Conservation (phyloP, 2,329 filamentous ascomycete genomes). For the Clonostachys rhizophaga region DNA sequence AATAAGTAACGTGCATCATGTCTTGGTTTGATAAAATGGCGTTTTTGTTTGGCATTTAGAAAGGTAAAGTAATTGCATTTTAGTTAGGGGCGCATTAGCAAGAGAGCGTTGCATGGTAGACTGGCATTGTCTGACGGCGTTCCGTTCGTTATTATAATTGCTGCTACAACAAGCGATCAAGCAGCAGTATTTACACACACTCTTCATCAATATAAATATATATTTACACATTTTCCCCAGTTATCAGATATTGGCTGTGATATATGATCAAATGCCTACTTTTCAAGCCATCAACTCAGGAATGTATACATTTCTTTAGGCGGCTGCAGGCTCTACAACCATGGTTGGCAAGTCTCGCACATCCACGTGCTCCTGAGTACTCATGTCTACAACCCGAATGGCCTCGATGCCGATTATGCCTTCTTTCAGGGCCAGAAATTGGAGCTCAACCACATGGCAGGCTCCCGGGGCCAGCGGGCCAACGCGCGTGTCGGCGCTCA, state of each 20-base stretch:
- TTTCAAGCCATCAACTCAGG: too few species aligned
- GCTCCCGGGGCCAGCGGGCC: slow-evolving; percentile 68
- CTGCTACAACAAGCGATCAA: too few species aligned
- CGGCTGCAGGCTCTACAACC: slow-evolving; percentile 38
- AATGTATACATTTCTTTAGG: neutral
- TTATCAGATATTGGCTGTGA: too few species aligned
- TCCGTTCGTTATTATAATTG: too few species aligned
- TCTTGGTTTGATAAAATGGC: slow-evolving; percentile 1
- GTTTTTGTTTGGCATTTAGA: neutral
- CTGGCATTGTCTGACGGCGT: neutral
- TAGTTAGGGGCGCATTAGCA: neutral
- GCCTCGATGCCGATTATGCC: slow-evolving; percentile 70
- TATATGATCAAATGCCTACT: too few species aligned
- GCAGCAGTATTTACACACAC: too few species aligned
- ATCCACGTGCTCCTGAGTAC: slow-evolving; percentile 72
- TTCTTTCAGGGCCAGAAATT: slow-evolving; percentile 63
- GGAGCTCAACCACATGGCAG: slow-evolving; percentile 69
- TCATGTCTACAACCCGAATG: slow-evolving; percentile 68
- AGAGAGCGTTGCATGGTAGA: neutral
- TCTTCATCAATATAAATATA: too few species aligned
- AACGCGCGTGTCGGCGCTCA: slow-evolving; percentile 70
- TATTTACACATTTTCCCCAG: too few species aligned
- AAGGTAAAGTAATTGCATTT: too few species aligned
- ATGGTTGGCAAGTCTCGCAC: slow-evolving; percentile 70
- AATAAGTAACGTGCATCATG: slow-evolving; percentile 13